Conservation (phyloP, 495 filamentous ascomycete genomes). For the Penicillium crystallinum region DNA sequence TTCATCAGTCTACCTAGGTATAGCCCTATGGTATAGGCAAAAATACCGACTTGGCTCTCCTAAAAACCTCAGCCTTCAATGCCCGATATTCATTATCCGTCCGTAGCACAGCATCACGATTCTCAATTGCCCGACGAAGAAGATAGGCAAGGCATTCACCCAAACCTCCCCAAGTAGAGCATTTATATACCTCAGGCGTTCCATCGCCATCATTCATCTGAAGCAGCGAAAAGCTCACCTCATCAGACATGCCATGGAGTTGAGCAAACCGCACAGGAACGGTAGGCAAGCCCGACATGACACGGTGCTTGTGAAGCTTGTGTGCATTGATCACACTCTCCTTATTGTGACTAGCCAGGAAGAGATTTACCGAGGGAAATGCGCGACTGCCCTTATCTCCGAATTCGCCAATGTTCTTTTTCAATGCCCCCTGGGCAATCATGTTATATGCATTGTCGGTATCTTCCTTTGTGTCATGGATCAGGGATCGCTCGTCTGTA, state of each 20-base stretch:
- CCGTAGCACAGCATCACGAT: slow-evolving; percentile 74
- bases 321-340: slow-evolving; percentile 31
- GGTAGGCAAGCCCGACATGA: slow-evolving; percentile 25
- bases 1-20: neutral
- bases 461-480: slow-evolving; percentile 72
- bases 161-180: slow-evolving; percentile 79
- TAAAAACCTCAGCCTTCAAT: slow-evolving; percentile 59
- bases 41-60: slow-evolving; percentile 40
- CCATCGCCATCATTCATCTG: slow-evolving; percentile 37
- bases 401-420: slow-evolving; percentile 37
- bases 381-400: slow-evolving; percentile 29
- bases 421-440: slow-evolving; percentile 44
- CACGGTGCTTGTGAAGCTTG: slow-evolving; percentile 28
- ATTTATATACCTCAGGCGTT: slow-evolving; percentile 67
- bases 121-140: slow-evolving; percentile 80
- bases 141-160: slow-evolving; percentile 87
- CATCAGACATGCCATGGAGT: slow-evolving; percentile 90
- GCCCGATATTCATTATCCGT: slow-evolving; percentile 65
- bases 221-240: slow-evolving; percentile 73
- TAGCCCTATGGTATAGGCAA: slow-evolving; percentile 4
- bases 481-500: slow-evolving; percentile 66
- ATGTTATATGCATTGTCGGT: slow-evolving; percentile 59
- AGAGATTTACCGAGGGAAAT: slow-evolving; percentile 35
- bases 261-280: slow-evolving; percentile 49
- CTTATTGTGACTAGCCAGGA: slow-evolving; percentile 43